Evolutionary conservation across 495 filamentous ascomycete genomes (phyloP).

Genomic region (Bathelium albidoporum): DNA sequence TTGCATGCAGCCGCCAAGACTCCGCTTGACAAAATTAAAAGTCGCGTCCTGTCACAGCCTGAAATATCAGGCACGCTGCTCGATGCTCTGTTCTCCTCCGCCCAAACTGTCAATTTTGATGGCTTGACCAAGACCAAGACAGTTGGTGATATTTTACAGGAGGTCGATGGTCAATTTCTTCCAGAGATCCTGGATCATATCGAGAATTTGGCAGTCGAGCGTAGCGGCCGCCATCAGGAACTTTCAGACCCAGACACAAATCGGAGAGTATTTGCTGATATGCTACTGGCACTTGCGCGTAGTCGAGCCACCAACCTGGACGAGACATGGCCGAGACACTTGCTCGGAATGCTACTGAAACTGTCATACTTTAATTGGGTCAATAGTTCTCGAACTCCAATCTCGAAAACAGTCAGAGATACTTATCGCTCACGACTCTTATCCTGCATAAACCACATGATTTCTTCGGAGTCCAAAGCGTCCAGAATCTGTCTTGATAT

Average conservation of each 20-base stretch:
- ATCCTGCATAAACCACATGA: constrained; percentile 5
- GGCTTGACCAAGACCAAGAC: constrained; percentile 81
- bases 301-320: constrained; percentile 33
- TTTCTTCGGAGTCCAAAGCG: background rate
- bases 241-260: constrained; percentile 33
- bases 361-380: background rate
- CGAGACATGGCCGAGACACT: constrained; percentile 17
- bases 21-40: constrained; percentile 55
- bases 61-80: constrained; percentile 49
- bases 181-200: constrained; percentile 37
- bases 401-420: background rate
- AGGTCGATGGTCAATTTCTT: constrained; percentile 42
- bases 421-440: constrained; percentile 6
- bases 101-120: constrained; percentile 73
- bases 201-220: constrained; percentile 33
- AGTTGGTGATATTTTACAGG: constrained; percentile 59
- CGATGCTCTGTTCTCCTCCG: constrained; percentile 51
- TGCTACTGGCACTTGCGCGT: constrained; percentile 39
- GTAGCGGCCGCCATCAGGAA: constrained; percentile 18
- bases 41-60: constrained; percentile 54
- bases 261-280: constrained; percentile 43
- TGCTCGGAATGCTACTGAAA: background rate
- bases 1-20: constrained; percentile 72
- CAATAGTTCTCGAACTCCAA: background rate
- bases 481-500: background rate